Evolutionary conservation across 2,329 filamentous ascomycete genomes (phyloP).

Genomic region (Pseudogymnoascus sp.): DNA sequence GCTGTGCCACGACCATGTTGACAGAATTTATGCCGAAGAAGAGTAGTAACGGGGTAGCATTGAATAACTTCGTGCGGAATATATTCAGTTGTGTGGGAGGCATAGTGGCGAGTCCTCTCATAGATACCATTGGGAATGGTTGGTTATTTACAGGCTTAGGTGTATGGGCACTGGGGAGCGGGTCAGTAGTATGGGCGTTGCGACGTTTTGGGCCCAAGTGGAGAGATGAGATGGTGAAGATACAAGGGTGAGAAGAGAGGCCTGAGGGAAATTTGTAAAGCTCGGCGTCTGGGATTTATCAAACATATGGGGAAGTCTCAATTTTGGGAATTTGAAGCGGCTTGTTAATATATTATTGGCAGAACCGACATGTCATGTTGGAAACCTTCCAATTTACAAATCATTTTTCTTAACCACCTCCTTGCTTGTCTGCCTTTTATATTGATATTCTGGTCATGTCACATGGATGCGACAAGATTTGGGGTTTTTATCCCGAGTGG

Average conservation of each 20-base stretch:
- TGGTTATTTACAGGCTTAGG: conserved; percentile 66
- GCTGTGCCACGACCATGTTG: conserved; percentile 63
- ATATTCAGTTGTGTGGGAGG: conserved; percentile 69
- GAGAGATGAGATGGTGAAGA: conserved; percentile 55
- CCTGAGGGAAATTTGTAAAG: not conserved
- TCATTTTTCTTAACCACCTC: not conserved
- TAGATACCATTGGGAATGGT: conserved; percentile 64
- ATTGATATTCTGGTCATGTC: not conserved
- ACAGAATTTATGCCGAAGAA: conserved; percentile 74
- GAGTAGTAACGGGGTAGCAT: conserved; percentile 66
- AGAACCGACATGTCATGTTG: not conserved
- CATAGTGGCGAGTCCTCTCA: conserved; percentile 64
- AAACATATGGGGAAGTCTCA: not conserved
- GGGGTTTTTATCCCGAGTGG: not conserved
- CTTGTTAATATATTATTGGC: conserved; percentile 2
- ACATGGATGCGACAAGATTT: not conserved
- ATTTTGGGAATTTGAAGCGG: not conserved
- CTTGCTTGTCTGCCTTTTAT: not conserved
- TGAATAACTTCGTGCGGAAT: conserved; percentile 78
- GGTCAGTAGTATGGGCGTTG: conserved; percentile 56
- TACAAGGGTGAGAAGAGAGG: conserved; percentile 17
- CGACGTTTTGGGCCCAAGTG: conserved; percentile 55
- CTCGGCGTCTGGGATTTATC: not conserved
- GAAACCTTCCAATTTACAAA: conserved; percentile 1
- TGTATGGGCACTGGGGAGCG: conserved; percentile 43